Percentiles rank a stretch among this genome's conserved stretches.
These are phyloP conservation scores for Epichloe sylvatica DNA, from an alignment of 2,329 filamentous ascomycete genomes.

Conservation along the genomic window DNA sequence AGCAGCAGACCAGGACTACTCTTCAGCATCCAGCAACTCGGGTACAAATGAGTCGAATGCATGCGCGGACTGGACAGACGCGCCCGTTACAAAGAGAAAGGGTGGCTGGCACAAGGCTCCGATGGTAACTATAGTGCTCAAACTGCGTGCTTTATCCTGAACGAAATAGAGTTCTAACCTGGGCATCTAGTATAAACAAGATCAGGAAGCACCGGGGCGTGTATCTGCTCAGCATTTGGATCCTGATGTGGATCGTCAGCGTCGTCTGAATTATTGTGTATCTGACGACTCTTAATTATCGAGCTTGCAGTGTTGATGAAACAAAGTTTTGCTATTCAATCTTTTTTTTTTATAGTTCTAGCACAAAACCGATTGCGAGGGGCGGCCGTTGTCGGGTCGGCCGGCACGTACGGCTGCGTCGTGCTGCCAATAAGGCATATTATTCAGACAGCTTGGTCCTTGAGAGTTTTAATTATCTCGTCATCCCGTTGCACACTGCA, in stretches of 20 bases:
- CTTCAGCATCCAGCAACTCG: slow-evolving; percentile 3
- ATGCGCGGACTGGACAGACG: not conserved
- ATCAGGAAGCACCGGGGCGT: not conserved
- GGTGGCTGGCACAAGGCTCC: slow-evolving; percentile 14
- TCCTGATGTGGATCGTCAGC: slow-evolving; percentile 9
- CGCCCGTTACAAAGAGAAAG: not conserved
- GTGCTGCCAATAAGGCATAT: no score
- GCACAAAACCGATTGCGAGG: not conserved
- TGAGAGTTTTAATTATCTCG: no score
- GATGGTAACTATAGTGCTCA: slow-evolving; percentile 4
- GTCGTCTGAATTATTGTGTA: slow-evolving; percentile 10
- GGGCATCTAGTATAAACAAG: not conserved
- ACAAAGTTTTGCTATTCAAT: not conserved
- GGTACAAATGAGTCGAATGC: not conserved
- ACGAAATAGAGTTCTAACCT: not conserved
- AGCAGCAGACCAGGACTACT: slow-evolving; percentile 8
- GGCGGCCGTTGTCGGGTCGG: no score
- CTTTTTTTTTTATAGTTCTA: not conserved
- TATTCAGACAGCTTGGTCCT: no score
- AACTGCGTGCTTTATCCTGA: not conserved
- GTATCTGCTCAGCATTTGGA: slow-evolving; percentile 6
- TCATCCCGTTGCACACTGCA: no score
- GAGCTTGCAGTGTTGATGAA: not conserved
- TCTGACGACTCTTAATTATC: slow-evolving; percentile 12
- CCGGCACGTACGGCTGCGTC: no score